These are phyloP conservation scores for Isatis lusitanica DNA, from an alignment of 441 rosid genomes.

Conservation along the genomic window DNA sequence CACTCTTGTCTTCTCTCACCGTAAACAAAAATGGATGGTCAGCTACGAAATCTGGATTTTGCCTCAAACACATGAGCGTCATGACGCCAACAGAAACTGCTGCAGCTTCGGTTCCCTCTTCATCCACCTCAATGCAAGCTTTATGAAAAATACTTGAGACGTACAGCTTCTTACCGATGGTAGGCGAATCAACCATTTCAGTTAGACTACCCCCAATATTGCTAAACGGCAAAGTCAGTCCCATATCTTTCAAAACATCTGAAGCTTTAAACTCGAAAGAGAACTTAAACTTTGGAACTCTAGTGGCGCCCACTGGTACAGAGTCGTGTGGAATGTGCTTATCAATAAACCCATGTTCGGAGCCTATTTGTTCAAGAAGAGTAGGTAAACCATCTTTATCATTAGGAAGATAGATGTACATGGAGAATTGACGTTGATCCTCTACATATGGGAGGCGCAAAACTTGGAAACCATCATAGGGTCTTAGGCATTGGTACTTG, in stretches of 20 bases:
- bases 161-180: slow-evolving; percentile 21
- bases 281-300: slow-evolving; percentile 64
- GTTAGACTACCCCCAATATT: slow-evolving; percentile 34
- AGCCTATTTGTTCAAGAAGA: slow-evolving; percentile 50
- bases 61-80: not conserved
- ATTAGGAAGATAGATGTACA: slow-evolving; percentile 40
- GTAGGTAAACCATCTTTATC: slow-evolving; percentile 55
- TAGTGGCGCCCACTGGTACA: slow-evolving; percentile 46
- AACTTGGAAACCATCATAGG: slow-evolving; percentile 64
- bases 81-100: slow-evolving; percentile 43
- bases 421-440: slow-evolving; percentile 60
- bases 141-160: slow-evolving; percentile 63
- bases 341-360: slow-evolving; percentile 53
- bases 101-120: slow-evolving; percentile 76
- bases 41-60: slow-evolving; percentile 52
- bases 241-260: slow-evolving; percentile 49
- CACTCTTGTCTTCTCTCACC: slow-evolving; percentile 64
- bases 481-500: slow-evolving; percentile 44
- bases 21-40: slow-evolving; percentile 74
- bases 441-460: slow-evolving; percentile 64
- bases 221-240: slow-evolving; percentile 50
- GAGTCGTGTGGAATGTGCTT: slow-evolving; percentile 42
- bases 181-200: slow-evolving; percentile 58
- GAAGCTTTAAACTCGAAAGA: slow-evolving; percentile 60
- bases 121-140: slow-evolving; percentile 71